A percentile compares a stretch with the other conserved stretches of the same genome.
Conservation (phyloP, 2,329 filamentous ascomycete genomes). For the Bipolaris oryzae region DNA sequence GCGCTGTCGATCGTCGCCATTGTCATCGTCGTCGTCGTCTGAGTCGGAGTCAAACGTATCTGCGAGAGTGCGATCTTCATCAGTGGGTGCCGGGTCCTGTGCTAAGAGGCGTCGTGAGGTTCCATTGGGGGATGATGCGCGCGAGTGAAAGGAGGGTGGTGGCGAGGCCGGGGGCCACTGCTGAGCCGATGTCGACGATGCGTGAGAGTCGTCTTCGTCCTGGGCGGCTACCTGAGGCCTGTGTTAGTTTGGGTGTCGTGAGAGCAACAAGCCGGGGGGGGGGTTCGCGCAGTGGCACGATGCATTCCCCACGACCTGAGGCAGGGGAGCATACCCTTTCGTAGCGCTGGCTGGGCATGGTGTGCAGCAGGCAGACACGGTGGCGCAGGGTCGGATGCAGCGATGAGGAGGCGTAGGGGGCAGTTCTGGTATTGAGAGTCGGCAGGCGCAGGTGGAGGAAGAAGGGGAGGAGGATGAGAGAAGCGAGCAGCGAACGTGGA, state of each 20-base stretch:
- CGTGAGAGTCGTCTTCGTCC: constrained; percentile 51
- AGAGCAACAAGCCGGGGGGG: constrained; percentile 4
- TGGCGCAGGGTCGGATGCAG: constrained; percentile 1
- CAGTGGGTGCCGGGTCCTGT: constrained; percentile 57
- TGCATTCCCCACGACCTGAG: constrained; percentile 12
- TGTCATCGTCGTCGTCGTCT: constrained; percentile 62
- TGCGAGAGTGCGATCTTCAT: constrained; percentile 80
- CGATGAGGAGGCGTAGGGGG: neutral
- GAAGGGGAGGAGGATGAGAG: neutral
- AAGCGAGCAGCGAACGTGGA: constrained; percentile 8
- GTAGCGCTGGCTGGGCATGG: constrained; percentile 57
- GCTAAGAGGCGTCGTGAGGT: constrained; percentile 60
- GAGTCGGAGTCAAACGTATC: constrained; percentile 86
- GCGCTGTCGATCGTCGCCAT: constrained; percentile 80
- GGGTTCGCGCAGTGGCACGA: constrained; percentile 20
- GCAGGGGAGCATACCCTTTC: constrained; percentile 51
- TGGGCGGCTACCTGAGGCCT: constrained; percentile 50
- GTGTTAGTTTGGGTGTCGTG: constrained; percentile 22
- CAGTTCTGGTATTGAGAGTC: neutral
- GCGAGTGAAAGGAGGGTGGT: constrained; percentile 85
- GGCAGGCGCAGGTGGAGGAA: neutral
- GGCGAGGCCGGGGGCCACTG: constrained; percentile 55
- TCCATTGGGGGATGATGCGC: constrained; percentile 68
- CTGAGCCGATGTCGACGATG: constrained; percentile 28
- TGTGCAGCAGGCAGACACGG: constrained; percentile 21